phyloP scores from a whole-genome alignment of 495 filamentous ascomycete genomes.

The Penicillium egyptiacum region DNA sequence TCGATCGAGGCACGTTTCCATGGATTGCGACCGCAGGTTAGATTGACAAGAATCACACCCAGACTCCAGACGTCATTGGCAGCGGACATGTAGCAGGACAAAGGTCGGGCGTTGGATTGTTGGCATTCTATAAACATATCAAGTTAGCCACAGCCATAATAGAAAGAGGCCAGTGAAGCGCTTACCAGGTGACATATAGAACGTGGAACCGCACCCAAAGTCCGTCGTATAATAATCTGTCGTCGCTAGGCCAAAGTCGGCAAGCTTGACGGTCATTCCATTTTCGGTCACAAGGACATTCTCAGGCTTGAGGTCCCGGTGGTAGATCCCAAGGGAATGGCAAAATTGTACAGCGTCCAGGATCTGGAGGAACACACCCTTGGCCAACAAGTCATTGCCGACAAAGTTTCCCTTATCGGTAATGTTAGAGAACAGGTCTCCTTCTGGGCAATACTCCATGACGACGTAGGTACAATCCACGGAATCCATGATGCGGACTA shows the following conservation, averaged over 20 bases:
- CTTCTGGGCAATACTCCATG: conserved; percentile 95
- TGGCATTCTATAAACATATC: conserved; percentile 71
- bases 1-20: conserved; percentile 94
- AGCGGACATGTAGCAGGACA: conserved; percentile 81
- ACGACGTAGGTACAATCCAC: conserved; percentile 94
- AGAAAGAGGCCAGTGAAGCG: conserved; percentile 8
- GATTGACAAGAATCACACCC: conserved; percentile 94
- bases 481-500: conserved; percentile 91
- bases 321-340: conserved; percentile 92
- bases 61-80: conserved; percentile 98
- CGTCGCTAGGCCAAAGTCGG: conserved; percentile 95
- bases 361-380: conserved; percentile 88
- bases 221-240: conserved; percentile 80
- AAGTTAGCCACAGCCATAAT: neutral
- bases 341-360: conserved; percentile 96
- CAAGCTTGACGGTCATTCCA: conserved; percentile 88
- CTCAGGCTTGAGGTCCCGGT: conserved; percentile 96
- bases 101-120: conserved; percentile 74
- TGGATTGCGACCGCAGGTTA: conserved; percentile 96
- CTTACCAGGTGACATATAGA: conserved; percentile 99
- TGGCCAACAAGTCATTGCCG: conserved; percentile 87
- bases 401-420: conserved; percentile 92
- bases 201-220: conserved; percentile 97
- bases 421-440: conserved; percentile 95
- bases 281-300: conserved; percentile 91